These are phyloP conservation scores for Stemphylium beticola DNA, from an alignment of 2,329 filamentous ascomycete genomes.

Conservation along the genomic window DNA sequence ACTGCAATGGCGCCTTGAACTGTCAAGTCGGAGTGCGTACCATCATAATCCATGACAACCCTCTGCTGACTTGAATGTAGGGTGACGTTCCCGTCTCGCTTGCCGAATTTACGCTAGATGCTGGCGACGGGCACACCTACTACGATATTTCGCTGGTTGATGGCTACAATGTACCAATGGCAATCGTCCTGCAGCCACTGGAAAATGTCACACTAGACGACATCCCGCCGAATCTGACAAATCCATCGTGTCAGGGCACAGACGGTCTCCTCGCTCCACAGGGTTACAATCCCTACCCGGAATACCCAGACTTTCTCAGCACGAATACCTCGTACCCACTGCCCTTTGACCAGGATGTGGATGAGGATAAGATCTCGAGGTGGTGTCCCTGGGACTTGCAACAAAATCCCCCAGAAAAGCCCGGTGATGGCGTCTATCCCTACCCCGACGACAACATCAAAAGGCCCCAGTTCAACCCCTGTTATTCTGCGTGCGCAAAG, in stretches of 20 bases:
- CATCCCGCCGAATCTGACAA: constrained; percentile 77
- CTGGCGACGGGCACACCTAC: constrained; percentile 72
- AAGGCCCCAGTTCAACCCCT: constrained; percentile 76
- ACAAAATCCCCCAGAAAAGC: constrained; percentile 69
- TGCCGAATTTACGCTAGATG: constrained; percentile 79
- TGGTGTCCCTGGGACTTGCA: constrained; percentile 88
- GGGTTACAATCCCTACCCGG: constrained; percentile 58
- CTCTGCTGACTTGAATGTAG: constrained; percentile 49
- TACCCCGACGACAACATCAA: constrained; percentile 78
- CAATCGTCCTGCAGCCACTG: constrained; percentile 59
- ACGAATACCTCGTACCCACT: constrained; percentile 71
- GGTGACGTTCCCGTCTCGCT: constrained; percentile 77
- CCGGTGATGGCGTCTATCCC: constrained; percentile 77
- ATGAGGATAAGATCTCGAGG: constrained; percentile 61
- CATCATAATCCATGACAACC: neutral
- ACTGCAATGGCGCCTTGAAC: constrained; percentile 73
- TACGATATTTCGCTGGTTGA: constrained; percentile 87
- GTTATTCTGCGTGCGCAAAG: constrained; percentile 76
- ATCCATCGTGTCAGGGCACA: constrained; percentile 77
- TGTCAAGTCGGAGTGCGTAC: constrained; percentile 71
- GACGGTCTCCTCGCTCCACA: constrained; percentile 61
- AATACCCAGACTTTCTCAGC: constrained; percentile 60
- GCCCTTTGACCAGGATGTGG: constrained; percentile 68
- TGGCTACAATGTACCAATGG: constrained; percentile 80
- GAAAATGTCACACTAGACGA: constrained; percentile 64